Percentiles rank a stretch among this genome's conserved stretches.
Evolutionary conservation across 495 filamentous ascomycete genomes (phyloP).

Genomic region (Glonium stellatum): DNA sequence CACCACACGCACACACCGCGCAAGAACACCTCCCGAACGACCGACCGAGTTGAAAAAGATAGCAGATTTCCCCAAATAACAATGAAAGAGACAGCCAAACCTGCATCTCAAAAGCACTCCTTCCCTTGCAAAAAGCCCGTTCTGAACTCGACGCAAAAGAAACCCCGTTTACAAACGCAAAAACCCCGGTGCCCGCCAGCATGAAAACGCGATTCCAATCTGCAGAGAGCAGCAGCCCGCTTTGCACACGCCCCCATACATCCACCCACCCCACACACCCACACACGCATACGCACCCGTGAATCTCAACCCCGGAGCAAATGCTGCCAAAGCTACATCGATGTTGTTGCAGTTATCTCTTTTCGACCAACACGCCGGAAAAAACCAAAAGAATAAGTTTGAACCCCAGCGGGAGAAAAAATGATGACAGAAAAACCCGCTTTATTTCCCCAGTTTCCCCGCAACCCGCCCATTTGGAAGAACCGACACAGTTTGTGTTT

Average conservation of each 20-base stretch:
- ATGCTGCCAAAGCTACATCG: conserved; percentile 4
- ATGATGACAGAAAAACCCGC: conserved; percentile 23
- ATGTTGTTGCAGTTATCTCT: too few species aligned
- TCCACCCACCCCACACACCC: too few species aligned
- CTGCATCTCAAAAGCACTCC: background rate
- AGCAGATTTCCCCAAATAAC: conserved; percentile 3
- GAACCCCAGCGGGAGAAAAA: conserved; percentile 14
- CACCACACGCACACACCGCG: too few species aligned
- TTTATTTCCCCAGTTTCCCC: too few species aligned
- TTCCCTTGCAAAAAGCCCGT: background rate
- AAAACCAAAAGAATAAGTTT: conserved; percentile 13
- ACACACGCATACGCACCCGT: too few species aligned
- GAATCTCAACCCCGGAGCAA: background rate
- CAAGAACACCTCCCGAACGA: background rate
- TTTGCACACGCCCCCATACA: too few species aligned
- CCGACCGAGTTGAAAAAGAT: background rate
- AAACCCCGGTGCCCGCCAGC: conserved; percentile 10
- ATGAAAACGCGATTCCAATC: conserved; percentile 7
- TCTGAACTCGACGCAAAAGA: conserved; percentile 2
- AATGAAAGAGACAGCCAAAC: background rate
- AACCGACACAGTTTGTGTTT: conserved; percentile 23
- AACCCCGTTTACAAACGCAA: conserved; percentile 5
- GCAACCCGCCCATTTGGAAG: conserved; percentile 27
- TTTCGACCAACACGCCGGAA: conserved; percentile 8
- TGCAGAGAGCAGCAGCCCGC: background rate